Conservation (phyloP, 1,284 basidiomycete genomes). For the Heterobasidion parviporum region DNA sequence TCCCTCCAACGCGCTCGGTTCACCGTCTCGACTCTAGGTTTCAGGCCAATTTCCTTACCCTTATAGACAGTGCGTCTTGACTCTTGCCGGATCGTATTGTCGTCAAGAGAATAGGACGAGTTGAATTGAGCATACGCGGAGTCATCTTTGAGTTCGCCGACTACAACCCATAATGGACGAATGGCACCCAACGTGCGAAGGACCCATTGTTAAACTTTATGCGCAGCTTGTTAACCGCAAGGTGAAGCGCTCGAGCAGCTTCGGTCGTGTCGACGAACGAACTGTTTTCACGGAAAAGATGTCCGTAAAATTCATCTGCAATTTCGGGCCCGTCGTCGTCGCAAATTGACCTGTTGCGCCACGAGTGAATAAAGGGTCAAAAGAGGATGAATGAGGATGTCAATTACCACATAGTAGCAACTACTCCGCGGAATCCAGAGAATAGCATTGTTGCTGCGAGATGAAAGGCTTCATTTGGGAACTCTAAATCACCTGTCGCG, state of each 20-base stretch:
- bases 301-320: constrained; percentile 2
- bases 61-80: too few species aligned
- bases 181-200: constrained; percentile 1
- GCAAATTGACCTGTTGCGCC: neutral
- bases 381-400: constrained; percentile 6
- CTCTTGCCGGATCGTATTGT: too few species aligned
- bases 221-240: neutral
- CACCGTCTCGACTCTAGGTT: too few species aligned
- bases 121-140: too few species aligned
- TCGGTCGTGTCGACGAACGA: neutral
- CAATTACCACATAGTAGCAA: constrained; percentile 19
- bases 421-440: constrained; percentile 14
- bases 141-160: too few species aligned
- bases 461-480: constrained; percentile 7
- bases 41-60: too few species aligned
- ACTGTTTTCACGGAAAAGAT: neutral
- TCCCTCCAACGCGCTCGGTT: too few species aligned
- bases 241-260: constrained; percentile 2
- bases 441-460: constrained; percentile 18
- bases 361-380: too few species aligned
- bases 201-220: neutral
- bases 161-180: neutral
- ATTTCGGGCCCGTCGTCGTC: constrained; percentile 14
- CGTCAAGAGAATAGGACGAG: too few species aligned
- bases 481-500: neutral